Conservation (phyloP, 164 flowering plant species). For the Dillenia suffruticosa region DNA sequence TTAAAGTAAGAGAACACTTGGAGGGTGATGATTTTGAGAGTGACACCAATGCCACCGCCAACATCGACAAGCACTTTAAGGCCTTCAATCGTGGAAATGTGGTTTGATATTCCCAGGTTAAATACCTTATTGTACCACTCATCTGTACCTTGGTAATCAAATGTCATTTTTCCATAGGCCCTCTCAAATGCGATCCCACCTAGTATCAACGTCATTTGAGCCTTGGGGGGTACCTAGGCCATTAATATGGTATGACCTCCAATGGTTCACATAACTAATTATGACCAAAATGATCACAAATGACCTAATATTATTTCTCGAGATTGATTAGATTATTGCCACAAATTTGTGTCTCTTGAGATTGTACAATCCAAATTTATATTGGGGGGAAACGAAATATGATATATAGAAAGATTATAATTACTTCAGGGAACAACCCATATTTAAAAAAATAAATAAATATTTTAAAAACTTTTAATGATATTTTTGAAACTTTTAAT, state of each 20-base stretch:
- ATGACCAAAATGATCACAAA: too few relatives aligned
- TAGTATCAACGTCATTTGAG: slow-evolving; percentile 29
- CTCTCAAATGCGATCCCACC: slow-evolving; percentile 36
- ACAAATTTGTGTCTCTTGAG: too few relatives aligned
- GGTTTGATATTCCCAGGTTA: slow-evolving; percentile 24
- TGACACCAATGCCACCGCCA: slow-evolving; percentile 28
- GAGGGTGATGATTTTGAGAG: slow-evolving; percentile 16
- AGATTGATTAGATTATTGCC: too few relatives aligned
- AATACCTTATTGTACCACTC: slow-evolving; percentile 19
- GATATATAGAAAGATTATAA: too few relatives aligned
- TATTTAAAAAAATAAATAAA: too few relatives aligned
- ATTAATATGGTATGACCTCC: not conserved
- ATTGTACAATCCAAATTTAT: too few relatives aligned
- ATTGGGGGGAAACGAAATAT: too few relatives aligned
- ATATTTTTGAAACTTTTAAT: too few relatives aligned
- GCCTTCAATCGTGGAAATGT: slow-evolving; percentile 17
- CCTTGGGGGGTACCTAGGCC: slow-evolving; percentile 26
- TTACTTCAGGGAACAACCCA: too few relatives aligned
- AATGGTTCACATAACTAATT: too few relatives aligned
- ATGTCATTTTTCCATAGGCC: slow-evolving; percentile 27
- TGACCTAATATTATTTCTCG: too few relatives aligned
- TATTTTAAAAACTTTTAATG: too few relatives aligned
- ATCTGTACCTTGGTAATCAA: slow-evolving; percentile 20
- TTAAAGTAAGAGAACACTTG: slow-evolving; percentile 22
- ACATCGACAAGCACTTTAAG: slow-evolving; percentile 23